Percentiles rank a stretch among this genome's conserved stretches.
phyloP scores from a whole-genome alignment of 2,329 filamentous ascomycete species.

The Stachybotrys chartarum region DNA sequence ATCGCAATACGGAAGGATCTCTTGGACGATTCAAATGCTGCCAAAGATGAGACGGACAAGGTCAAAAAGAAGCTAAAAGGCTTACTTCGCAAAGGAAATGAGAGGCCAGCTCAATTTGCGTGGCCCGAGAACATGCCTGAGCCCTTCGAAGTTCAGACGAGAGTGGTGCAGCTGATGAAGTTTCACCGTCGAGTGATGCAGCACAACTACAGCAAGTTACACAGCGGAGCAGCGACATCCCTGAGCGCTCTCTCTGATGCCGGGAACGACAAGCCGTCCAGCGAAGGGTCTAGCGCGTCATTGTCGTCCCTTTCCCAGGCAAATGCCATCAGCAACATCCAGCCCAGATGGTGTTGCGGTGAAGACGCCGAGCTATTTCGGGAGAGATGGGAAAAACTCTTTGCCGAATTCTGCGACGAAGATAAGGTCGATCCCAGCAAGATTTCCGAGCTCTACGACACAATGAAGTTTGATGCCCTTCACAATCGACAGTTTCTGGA shows the following conservation, averaged over 20 bases:
- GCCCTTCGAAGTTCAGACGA: slow-evolving; percentile 83
- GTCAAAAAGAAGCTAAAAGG: slow-evolving; percentile 99
- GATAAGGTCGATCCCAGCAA: slow-evolving; percentile 99
- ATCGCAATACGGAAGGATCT: slow-evolving; percentile 92
- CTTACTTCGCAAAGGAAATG: slow-evolving; percentile 82
- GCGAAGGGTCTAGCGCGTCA: slow-evolving; percentile 34
- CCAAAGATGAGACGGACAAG: slow-evolving; percentile 99
- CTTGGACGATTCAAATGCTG: slow-evolving; percentile 93
- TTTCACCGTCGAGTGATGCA: slow-evolving; percentile 95
- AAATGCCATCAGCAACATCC: slow-evolving; percentile 62
- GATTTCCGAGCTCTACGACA: slow-evolving; percentile 96
- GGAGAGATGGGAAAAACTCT: slow-evolving; percentile 97
- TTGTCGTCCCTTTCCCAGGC: slow-evolving; percentile 50
- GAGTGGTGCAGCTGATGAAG: slow-evolving; percentile 94
- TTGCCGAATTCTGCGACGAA: slow-evolving; percentile 90
- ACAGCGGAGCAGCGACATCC: slow-evolving; percentile 57
- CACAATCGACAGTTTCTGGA: slow-evolving; percentile 96
- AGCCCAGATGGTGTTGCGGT: slow-evolving; percentile 90
- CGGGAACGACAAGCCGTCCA: slow-evolving; percentile 35
- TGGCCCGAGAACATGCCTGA: slow-evolving; percentile 95
- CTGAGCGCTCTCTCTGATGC: slow-evolving; percentile 50
- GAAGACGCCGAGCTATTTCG: slow-evolving; percentile 93
- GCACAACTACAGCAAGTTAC: slow-evolving; percentile 79
- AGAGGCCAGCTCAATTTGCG: slow-evolving; percentile 92
- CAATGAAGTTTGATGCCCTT: slow-evolving; percentile 98